Base-by-base conservation (phyloP, 495 filamentous ascomycete genomes). In the Podospora fimiseda region DNA sequence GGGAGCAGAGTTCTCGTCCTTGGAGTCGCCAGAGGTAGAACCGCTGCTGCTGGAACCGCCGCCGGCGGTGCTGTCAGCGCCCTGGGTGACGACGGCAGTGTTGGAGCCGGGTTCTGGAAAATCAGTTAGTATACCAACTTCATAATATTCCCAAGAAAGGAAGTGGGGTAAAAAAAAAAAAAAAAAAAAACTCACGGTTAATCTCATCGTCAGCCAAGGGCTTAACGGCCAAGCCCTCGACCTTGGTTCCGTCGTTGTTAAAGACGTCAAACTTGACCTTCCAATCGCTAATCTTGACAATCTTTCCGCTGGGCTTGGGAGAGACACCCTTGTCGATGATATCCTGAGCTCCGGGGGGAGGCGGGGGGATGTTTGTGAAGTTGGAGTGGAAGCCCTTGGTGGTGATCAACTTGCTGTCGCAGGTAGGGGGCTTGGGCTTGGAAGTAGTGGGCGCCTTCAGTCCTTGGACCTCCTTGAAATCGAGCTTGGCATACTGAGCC, bases 311-410 rank as follows among this genome's bases (percentile, higher is more conserved):
- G 45, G 72, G 68, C 51, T 61, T 60, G 43, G 68, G 67, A 24
- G 45, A 64, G 43, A 81, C 72, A 37, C 77, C 78, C 14, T 78
- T 75, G 38, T 82, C 69, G 59, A 87, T 84, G 49, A 79, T 71
- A 19, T 66, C 59, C 59, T 68, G 60, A 30, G 69, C 70, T 45
- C 63, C 67, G 4, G 74, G 69, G 24, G 77, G 75, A 18, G 65
- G 55, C 15, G 51, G 65, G 21, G 90, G 90, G 53, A 95, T 70
- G 49, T n/a, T n/a, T n/a, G 81, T 83, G 75, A 92, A 95, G 70
- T 84, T 83, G 70, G 70, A 83, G 69, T 74, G 75, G 79, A 95
- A 94, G 53, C 70, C 69, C 19, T 69, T 56, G 49, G 69, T 67
- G 50, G 69, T 75, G 71, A 94, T 91, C 21, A 94, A 71, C 44